Conservation (phyloP, 768 basidiomycete genomes). For the Naganishia vaughanmartiniae region DNA sequence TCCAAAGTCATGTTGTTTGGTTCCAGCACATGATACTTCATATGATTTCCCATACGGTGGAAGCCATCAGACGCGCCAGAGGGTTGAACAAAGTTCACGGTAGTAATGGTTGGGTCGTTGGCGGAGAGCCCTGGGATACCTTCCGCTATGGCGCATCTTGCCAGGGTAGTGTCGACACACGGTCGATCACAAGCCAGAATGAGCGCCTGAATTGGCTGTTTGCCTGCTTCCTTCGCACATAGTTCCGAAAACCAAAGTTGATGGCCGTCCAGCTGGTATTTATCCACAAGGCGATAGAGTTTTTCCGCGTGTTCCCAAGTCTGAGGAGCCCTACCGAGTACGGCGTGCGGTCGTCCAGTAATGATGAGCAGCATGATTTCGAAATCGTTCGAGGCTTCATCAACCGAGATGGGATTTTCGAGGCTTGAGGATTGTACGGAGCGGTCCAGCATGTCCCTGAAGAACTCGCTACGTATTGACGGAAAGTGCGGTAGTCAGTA, state of each 20-base stretch:
- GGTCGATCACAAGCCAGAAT: constrained; percentile 2
- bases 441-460: background rate
- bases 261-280: constrained; percentile 5
- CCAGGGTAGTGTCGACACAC: background rate
- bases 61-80: too few relatives aligned
- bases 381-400: background rate
- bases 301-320: background rate
- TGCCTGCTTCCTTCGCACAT: background rate
- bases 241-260: constrained; percentile 3
- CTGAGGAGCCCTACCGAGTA: background rate
- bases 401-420: background rate
- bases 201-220: background rate
- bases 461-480: background rate
- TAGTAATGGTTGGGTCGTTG: too few relatives aligned
- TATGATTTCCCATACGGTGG: too few relatives aligned
- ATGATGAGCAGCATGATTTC: background rate
- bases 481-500: background rate
- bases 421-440: background rate
- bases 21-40: too few relatives aligned
- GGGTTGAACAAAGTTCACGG: too few relatives aligned
- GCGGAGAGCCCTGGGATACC: background rate
- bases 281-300: background rate
- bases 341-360: background rate
- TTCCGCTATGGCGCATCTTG: background rate
- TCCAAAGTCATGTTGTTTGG: background rate